Evolutionary conservation across 768 basidiomycete genomes (phyloP).

Genomic region (Zangia roseola): DNA sequence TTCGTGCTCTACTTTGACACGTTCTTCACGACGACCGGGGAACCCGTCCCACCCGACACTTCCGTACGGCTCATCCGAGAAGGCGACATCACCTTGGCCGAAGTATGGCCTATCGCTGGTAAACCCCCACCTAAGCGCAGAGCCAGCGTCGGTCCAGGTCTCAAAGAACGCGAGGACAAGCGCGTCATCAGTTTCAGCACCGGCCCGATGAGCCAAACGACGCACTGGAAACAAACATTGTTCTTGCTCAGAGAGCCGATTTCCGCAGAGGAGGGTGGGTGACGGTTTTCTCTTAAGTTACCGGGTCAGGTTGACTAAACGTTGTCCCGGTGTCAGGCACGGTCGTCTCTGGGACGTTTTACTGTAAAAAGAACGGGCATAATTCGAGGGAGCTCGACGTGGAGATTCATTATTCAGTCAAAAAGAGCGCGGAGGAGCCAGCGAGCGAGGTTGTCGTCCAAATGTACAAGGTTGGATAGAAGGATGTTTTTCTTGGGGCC

Average conservation of each 20-base stretch:
- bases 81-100: constrained; percentile 62
- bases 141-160: constrained; percentile 48
- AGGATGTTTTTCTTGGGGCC: too few species aligned
- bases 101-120: constrained; percentile 77
- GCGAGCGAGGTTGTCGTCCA: constrained; percentile 58
- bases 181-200: constrained; percentile 80
- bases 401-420: constrained; percentile 77
- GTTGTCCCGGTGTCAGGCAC: constrained; percentile 48
- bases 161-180: constrained; percentile 40
- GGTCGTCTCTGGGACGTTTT: constrained; percentile 74
- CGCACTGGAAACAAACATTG: constrained; percentile 96
- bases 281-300: not conserved
- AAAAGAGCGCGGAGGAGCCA: constrained; percentile 35
- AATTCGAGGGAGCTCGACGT: constrained; percentile 90
- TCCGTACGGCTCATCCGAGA: constrained; percentile 57
- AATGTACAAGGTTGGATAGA: constrained; percentile 73
- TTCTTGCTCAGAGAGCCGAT: constrained; percentile 85
- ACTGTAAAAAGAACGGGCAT: constrained; percentile 71
- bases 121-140: constrained; percentile 59
- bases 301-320: not conserved
- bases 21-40: constrained; percentile 73
- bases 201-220: constrained; percentile 80
- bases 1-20: constrained; percentile 95
- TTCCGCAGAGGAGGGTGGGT: constrained; percentile 67
- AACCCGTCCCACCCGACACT: constrained; percentile 49